A percentile compares a stretch with the other conserved stretches of the same genome.
Conservation (phyloP, 352 stramenopile species). For the Phytophthora quininea region DNA sequence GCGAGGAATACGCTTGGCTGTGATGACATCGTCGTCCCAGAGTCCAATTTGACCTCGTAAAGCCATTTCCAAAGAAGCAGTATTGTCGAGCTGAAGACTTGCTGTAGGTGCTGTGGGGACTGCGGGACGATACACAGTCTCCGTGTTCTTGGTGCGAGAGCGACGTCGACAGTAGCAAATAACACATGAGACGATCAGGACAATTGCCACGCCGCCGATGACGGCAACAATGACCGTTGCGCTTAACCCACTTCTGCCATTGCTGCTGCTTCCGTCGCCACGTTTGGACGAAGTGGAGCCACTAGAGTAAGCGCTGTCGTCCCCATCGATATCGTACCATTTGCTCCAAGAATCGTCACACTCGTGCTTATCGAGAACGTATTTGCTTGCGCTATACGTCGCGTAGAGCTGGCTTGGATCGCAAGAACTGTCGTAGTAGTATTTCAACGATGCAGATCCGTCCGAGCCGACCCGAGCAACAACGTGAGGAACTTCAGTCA, state of each 20-base stretch:
- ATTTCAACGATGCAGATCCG: slow-evolving; percentile 27
- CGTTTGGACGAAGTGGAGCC: background rate
- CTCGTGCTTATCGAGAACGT: slow-evolving; percentile 12
- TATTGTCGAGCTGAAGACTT: slow-evolving; percentile 25
- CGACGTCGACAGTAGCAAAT: slow-evolving; percentile 21
- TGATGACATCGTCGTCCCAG: slow-evolving; percentile 48
- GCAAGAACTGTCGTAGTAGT: slow-evolving; percentile 24
- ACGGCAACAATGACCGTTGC: slow-evolving; percentile 16
- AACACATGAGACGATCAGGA: slow-evolving; percentile 10
- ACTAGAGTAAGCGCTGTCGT: slow-evolving; percentile 1
- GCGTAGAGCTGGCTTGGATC: background rate
- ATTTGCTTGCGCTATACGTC: slow-evolving; percentile 17
- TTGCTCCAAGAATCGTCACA: slow-evolving; percentile 23
- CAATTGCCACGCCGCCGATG: slow-evolving; percentile 10
- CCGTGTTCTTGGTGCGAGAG: slow-evolving; percentile 12
- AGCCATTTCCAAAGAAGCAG: slow-evolving; percentile 22
- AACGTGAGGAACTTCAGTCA: slow-evolving; percentile 16
- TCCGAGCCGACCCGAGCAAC: slow-evolving; percentile 20
- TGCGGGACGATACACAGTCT: slow-evolving; percentile 20
- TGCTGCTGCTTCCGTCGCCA: background rate
- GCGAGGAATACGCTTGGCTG: slow-evolving; percentile 39
- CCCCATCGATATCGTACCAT: slow-evolving; percentile 29
- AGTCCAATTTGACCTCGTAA: slow-evolving; percentile 20
- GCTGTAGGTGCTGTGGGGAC: slow-evolving; percentile 16
- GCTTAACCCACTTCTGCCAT: slow-evolving; percentile 3